A percentile compares a stretch with the other conserved stretches of the same genome.
These are phyloP conservation scores for Gossypium schwendimanii DNA, from an alignment of 441 rosid genomes.

Conservation along the genomic window DNA sequence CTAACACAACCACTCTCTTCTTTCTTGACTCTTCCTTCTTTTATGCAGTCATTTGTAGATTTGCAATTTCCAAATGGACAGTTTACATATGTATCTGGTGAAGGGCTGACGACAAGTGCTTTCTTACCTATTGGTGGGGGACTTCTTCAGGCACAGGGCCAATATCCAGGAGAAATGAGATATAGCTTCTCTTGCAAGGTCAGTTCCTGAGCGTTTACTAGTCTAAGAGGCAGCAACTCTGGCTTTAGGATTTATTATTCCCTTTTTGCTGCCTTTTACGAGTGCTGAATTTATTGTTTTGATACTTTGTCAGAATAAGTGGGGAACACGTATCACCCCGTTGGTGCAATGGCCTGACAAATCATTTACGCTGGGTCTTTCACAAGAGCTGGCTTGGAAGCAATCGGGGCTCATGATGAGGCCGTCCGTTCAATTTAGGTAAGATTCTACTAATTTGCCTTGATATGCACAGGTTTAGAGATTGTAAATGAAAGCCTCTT, in stretches of 20 bases:
- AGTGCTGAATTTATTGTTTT: not conserved
- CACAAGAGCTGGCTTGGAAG: constrained; percentile 79
- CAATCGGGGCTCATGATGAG: constrained; percentile 77
- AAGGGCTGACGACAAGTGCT: constrained; percentile 86
- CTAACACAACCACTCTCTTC: not conserved
- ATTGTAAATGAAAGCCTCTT: not conserved
- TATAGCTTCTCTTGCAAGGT: constrained; percentile 88
- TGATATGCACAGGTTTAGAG: not conserved
- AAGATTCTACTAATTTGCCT: constrained; percentile 5
- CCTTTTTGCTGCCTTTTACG: not conserved
- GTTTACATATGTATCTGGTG: constrained; percentile 80
- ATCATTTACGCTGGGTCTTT: constrained; percentile 57
- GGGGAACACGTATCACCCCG: constrained; percentile 85
- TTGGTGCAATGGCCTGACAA: constrained; percentile 84
- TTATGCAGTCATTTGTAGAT: constrained; percentile 71
- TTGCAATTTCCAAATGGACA: constrained; percentile 94
- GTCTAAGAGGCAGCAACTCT: not conserved
- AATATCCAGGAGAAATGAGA: constrained; percentile 96
- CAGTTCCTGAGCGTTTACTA: constrained; percentile 1
- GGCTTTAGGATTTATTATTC: not conserved
- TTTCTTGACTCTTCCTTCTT: constrained; percentile 8
- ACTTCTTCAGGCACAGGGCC: constrained; percentile 94
- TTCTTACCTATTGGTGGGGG: constrained; percentile 80
- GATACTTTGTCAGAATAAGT: constrained; percentile 47
- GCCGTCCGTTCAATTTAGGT: constrained; percentile 76